phyloP scores from a whole-genome alignment of 2,329 filamentous ascomycete genomes.

The Arthrobotrys entomopaga region DNA sequence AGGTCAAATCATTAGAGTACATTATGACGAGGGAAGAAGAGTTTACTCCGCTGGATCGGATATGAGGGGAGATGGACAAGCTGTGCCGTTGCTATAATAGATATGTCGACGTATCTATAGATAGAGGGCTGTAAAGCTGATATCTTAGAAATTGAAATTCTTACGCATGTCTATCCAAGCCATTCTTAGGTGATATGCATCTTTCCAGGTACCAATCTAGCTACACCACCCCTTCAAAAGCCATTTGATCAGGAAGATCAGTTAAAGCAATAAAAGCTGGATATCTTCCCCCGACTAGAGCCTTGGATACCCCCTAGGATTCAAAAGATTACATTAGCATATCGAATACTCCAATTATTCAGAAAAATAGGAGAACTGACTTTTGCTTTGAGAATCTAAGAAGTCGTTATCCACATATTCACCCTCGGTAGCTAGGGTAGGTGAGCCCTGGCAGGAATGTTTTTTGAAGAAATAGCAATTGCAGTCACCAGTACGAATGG shows the following conservation, averaged over 20 bases:
- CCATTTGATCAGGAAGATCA: not conserved
- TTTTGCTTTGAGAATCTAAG: slow-evolving; percentile 9
- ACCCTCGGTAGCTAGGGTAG: not conserved
- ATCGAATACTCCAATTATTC: not conserved
- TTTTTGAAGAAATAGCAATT: slow-evolving; percentile 19
- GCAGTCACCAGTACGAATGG: slow-evolving; percentile 16
- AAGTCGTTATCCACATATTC: slow-evolving; percentile 15
- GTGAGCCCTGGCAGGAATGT: not conserved
- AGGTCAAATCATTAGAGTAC: slow-evolving; percentile 84
- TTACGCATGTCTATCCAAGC: too few relatives aligned
- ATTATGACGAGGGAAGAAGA: slow-evolving; percentile 72
- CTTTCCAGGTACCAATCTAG: too few relatives aligned
- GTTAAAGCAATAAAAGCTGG: slow-evolving; percentile 12
- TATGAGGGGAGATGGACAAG: slow-evolving; percentile 81
- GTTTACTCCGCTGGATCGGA: slow-evolving; percentile 93
- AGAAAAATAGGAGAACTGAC: slow-evolving; percentile 11
- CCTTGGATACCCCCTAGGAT: not conserved
- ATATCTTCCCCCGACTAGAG: slow-evolving; percentile 17
- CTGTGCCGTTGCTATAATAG: slow-evolving; percentile 65
- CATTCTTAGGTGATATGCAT: too few relatives aligned
- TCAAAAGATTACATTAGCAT: not conserved
- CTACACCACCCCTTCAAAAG: too few relatives aligned
- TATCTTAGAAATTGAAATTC: too few relatives aligned
- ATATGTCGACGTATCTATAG: too few relatives aligned
- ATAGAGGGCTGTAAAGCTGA: too few relatives aligned